phyloP scores from a whole-genome alignment of 2,329 filamentous ascomycete species.

The Trichoderma cornu-damae region DNA sequence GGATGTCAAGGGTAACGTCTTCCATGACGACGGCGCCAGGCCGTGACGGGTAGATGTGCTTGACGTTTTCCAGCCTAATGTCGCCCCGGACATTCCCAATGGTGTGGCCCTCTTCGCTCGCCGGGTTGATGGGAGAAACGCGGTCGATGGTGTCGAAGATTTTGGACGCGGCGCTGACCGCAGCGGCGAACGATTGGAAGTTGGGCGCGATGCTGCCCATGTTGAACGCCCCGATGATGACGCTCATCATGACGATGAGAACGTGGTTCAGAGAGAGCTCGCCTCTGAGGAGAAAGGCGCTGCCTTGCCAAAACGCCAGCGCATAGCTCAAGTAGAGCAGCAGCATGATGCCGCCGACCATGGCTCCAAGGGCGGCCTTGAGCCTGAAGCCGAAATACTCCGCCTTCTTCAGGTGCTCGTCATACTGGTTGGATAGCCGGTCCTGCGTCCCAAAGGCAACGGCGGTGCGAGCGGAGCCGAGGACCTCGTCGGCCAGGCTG shows the following conservation, averaged over 20 bases:
- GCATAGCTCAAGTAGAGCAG: slow-evolving; percentile 84
- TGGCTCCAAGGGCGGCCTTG: slow-evolving; percentile 66
- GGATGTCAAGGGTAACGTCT: slow-evolving; percentile 71
- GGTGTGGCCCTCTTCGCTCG: slow-evolving; percentile 62
- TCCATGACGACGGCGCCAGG: slow-evolving; percentile 88
- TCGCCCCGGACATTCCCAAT: slow-evolving; percentile 69
- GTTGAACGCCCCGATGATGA: slow-evolving; percentile 90
- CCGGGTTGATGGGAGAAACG: slow-evolving; percentile 74
- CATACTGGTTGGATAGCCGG: slow-evolving; percentile 82
- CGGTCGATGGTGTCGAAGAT: slow-evolving; percentile 94
- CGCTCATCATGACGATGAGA: slow-evolving; percentile 79
- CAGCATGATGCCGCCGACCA: slow-evolving; percentile 80
- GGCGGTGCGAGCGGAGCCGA: slow-evolving; percentile 88
- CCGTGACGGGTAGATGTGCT: slow-evolving; percentile 90
- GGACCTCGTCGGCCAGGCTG: slow-evolving; percentile 86
- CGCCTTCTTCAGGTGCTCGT: slow-evolving; percentile 65
- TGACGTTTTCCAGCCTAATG: slow-evolving; percentile 75
- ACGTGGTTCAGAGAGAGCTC: slow-evolving; percentile 64
- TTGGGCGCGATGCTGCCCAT: slow-evolving; percentile 85
- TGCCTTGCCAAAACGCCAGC: slow-evolving; percentile 84
- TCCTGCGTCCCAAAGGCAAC: slow-evolving; percentile 91
- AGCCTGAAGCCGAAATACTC: slow-evolving; percentile 71
- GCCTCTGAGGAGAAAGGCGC: slow-evolving; percentile 63
- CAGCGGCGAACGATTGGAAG: slow-evolving; percentile 77
- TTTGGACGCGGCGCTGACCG: slow-evolving; percentile 78